Conservation (phyloP, 2,329 filamentous ascomycete genomes). For the Cladophialophora bantiana region DNA sequence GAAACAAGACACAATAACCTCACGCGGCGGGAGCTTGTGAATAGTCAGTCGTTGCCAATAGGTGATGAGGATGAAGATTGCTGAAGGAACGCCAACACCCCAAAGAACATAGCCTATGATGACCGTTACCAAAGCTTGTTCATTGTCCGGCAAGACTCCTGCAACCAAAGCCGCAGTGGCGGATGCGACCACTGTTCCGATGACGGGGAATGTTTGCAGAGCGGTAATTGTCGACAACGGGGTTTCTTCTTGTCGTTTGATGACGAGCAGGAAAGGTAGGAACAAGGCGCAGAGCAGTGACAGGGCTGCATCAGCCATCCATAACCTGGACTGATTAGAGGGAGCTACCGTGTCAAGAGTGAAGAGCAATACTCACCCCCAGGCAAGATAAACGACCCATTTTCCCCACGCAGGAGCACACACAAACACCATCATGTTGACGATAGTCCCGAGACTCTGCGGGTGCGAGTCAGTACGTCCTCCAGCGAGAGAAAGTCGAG, state of each 20-base stretch:
- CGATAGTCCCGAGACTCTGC: conserved; percentile 65
- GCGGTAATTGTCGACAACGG: conserved; percentile 67
- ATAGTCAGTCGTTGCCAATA: conserved; percentile 73
- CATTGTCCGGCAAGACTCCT: conserved; percentile 14
- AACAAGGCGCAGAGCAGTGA: conserved; percentile 59
- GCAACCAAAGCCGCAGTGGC: conserved; percentile 66
- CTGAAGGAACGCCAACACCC: conserved; percentile 64
- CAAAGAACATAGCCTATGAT: conserved; percentile 72
- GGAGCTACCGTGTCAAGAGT: not conserved
- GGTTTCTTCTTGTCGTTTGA: conserved; percentile 47
- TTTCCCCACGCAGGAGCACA: conserved; percentile 66
- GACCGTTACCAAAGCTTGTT: conserved; percentile 68
- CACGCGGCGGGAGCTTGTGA: conserved; percentile 70
- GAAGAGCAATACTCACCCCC: conserved; percentile 46
- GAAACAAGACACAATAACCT: conserved; percentile 72
- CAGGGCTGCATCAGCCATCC: conserved; percentile 63
- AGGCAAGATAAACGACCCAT: conserved; percentile 62
- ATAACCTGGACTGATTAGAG: conserved; percentile 46
- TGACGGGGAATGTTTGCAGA: conserved; percentile 70
- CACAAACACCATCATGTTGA: conserved; percentile 69
- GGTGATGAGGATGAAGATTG: conserved; percentile 68
- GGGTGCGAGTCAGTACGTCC: not conserved
- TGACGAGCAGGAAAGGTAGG: conserved; percentile 55
- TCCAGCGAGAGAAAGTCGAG: not conserved
- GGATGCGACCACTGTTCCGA: conserved; percentile 70